Conservation (phyloP, 2,329 filamentous ascomycete genomes). For the Diaporthe nobilis region DNA sequence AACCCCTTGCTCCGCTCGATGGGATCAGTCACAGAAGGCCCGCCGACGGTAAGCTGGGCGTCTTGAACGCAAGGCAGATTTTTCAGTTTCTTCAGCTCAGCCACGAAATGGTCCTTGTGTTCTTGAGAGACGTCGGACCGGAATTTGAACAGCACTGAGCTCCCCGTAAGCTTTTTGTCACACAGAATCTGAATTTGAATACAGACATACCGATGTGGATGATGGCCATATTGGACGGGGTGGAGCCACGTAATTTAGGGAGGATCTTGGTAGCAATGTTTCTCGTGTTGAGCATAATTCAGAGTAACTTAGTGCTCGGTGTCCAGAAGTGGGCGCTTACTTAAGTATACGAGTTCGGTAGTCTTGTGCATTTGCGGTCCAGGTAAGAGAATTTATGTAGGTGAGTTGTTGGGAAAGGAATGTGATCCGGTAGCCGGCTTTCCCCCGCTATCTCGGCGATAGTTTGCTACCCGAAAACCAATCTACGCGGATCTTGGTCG, state of each 20-base stretch:
- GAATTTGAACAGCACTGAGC: constrained; percentile 66
- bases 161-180: background rate
- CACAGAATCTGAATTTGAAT: too few species aligned
- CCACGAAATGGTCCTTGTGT: constrained; percentile 61
- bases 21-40: constrained; percentile 66
- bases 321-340: background rate
- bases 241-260: background rate
- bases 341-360: background rate
- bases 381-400: background rate
- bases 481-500: background rate
- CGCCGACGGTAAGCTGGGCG: constrained; percentile 64
- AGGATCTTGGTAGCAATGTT: background rate
- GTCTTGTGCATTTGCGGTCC: background rate
- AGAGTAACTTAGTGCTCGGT: background rate
- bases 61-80: constrained; percentile 62
- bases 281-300: background rate
- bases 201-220: constrained; percentile 15
- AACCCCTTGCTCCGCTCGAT: constrained; percentile 67
- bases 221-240: background rate
- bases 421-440: background rate
- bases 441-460: constrained; percentile 20
- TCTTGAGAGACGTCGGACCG: constrained; percentile 55
- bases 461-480: background rate
- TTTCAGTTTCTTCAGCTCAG: constrained; percentile 64
- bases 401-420: background rate